Percentiles rank a stretch among this genome's conserved stretches.
phyloP scores from a whole-genome alignment of 2,329 filamentous ascomycete species.

The Penicillium brevicompactum region DNA sequence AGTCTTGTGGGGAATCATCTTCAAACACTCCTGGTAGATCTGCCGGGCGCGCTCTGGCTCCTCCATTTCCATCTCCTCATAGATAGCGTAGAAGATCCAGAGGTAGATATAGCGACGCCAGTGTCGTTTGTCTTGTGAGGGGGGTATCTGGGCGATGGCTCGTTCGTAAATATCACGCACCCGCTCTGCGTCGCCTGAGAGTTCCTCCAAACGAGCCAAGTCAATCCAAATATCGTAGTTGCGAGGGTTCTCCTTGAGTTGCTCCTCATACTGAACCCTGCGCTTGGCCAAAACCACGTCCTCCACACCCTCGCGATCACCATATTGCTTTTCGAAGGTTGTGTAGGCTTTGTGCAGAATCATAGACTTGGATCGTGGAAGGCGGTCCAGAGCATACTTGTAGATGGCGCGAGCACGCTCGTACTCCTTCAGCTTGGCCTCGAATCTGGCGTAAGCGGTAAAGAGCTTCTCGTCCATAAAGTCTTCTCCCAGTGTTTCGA shows the following conservation, averaged over 20 bases:
- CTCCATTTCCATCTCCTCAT: conserved; percentile 85
- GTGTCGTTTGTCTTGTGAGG: conserved; percentile 93
- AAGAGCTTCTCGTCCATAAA: conserved; percentile 97
- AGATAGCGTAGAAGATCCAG: conserved; percentile 96
- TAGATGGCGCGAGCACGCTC: conserved; percentile 93
- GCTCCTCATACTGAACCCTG: conserved; percentile 89
- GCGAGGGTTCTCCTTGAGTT: conserved; percentile 88
- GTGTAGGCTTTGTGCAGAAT: conserved; percentile 91
- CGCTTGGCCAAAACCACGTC: conserved; percentile 95
- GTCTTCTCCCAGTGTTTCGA: conserved; percentile 88
- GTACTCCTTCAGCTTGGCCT: conserved; percentile 92
- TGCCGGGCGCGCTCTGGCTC: conserved; percentile 79
- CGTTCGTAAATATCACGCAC: conserved; percentile 93
- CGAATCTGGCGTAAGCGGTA: conserved; percentile 92
- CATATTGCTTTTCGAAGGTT: conserved; percentile 97
- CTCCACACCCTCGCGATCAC: conserved; percentile 88
- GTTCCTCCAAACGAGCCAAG: conserved; percentile 87
- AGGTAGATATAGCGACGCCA: conserved; percentile 98
- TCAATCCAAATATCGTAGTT: conserved; percentile 99
- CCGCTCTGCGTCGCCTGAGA: conserved; percentile 76
- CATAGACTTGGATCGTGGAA: conserved; percentile 84
- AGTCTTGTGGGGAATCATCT: conserved; percentile 88
- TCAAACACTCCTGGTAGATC: conserved; percentile 86
- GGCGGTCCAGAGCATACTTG: conserved; percentile 90
- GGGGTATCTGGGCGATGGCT: conserved; percentile 92